phyloP scores from a whole-genome alignment of 2,329 filamentous ascomycete species.

The Aspergillus sp. region DNA sequence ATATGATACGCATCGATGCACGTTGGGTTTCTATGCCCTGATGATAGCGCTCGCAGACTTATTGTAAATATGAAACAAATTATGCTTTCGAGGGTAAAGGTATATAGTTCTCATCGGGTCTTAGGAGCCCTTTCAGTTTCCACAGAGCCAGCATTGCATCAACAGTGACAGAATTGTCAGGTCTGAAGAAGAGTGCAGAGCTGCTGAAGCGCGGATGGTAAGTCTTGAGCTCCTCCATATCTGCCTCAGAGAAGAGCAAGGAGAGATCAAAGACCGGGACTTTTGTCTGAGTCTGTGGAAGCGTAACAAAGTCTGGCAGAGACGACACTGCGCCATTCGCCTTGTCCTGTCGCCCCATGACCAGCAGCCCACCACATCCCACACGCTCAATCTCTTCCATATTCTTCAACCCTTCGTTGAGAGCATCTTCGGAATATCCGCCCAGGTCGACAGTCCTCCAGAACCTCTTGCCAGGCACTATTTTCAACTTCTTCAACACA shows the following conservation, averaged over 20 bases:
- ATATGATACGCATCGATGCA: not conserved
- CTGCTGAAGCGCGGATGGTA: conserved; percentile 23
- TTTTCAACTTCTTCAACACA: conserved; percentile 32
- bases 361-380: conserved; percentile 26
- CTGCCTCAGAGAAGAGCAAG: conserved; percentile 22
- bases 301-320: conserved; percentile 23
- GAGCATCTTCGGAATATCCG: conserved; percentile 12
- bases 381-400: conserved; percentile 22
- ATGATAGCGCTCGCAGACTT: no score
- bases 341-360: conserved; percentile 10
- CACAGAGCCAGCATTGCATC: conserved; percentile 33
- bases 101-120: not conserved
- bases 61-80: not conserved
- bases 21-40: not conserved
- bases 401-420: conserved; percentile 14
- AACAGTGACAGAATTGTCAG: conserved; percentile 20
- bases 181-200: conserved; percentile 32
- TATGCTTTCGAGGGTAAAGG: not conserved
- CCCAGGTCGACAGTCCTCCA: conserved; percentile 23
- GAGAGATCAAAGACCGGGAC: conserved; percentile 36
- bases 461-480: conserved; percentile 19
- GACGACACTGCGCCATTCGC: not conserved
- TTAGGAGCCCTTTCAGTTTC: conserved; percentile 32
- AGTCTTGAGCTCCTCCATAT: conserved; percentile 24
- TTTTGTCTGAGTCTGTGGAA: conserved; percentile 22